These are phyloP conservation scores for Lipomyces kockii DNA, from an alignment of 805 yeast genomes.

Conservation along the genomic window DNA sequence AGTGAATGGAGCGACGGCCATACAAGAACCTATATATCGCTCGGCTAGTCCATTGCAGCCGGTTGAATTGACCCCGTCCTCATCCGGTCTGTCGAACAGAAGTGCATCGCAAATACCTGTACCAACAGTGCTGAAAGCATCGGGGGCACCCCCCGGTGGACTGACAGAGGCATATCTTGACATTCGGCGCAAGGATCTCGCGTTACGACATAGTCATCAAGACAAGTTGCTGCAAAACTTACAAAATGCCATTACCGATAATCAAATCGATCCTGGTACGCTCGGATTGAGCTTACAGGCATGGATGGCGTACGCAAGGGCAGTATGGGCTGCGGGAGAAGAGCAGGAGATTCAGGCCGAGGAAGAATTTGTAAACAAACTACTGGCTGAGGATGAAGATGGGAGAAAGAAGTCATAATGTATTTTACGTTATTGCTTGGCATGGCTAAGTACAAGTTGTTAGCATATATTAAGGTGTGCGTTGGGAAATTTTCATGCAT, in stretches of 20 bases:
- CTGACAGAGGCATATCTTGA: background rate
- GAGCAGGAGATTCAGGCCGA: background rate
- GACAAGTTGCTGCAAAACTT: background rate
- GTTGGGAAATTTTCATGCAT: no score
- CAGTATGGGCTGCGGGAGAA: background rate
- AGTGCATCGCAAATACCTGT: background rate
- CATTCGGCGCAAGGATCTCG: background rate
- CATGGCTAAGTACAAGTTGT: no score
- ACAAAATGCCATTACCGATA: background rate
- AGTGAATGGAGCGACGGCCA: background rate
- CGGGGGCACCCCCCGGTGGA: background rate
- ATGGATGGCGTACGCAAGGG: background rate
- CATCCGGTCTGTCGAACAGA: background rate
- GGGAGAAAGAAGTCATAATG: background rate
- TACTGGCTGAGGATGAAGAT: background rate
- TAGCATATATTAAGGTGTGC: background rate
- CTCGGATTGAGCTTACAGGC: background rate
- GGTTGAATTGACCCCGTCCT: background rate
- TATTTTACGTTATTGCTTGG: background rate
- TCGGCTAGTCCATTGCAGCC: background rate
- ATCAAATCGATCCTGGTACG: background rate
- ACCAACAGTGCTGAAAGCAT: background rate
- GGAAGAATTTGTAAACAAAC: background rate
- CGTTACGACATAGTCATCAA: background rate
- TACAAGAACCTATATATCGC: background rate